Evolutionary conservation across 2,329 filamentous ascomycete genomes (phyloP).

Genomic region (Rhynchosporium secalis): DNA sequence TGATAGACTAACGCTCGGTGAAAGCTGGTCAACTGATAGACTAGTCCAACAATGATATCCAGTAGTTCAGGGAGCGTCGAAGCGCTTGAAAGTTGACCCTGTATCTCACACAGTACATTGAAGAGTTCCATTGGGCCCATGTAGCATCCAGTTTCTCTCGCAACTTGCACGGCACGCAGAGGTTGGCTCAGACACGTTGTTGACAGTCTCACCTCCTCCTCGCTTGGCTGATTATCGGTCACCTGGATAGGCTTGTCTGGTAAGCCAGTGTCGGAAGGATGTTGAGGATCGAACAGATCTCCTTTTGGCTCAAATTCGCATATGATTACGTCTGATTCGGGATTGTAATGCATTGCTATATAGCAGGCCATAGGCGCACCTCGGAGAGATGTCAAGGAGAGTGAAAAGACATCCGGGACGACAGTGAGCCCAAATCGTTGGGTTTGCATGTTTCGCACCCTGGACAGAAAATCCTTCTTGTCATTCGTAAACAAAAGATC

Average conservation of each 20-base stretch:
- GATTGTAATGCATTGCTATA: conserved; percentile 29
- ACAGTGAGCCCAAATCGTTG: conserved; percentile 13
- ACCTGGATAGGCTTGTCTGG: conserved; percentile 20
- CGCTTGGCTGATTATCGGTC: conserved; percentile 21
- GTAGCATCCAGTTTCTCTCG: conserved; percentile 23
- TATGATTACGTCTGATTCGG: conserved; percentile 25
- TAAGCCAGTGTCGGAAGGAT: conserved; percentile 18
- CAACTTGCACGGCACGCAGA: conserved; percentile 25
- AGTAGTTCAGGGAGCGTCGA: conserved; percentile 22
- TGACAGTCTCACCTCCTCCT: conserved; percentile 21
- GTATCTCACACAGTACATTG: conserved; percentile 29
- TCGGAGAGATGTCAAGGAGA: conserved; percentile 25
- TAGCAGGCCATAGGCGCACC: conserved; percentile 25
- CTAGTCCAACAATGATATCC: conserved; percentile 31
- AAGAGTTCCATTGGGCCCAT: conserved; percentile 32
- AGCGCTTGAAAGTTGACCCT: conserved; percentile 26
- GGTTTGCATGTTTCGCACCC: conserved; percentile 18
- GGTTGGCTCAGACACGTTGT: conserved; percentile 25
- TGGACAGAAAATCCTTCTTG: conserved; percentile 27
- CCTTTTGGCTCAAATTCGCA: conserved; percentile 30
- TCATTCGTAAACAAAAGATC: conserved; percentile 27
- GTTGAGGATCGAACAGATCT: conserved; percentile 24
- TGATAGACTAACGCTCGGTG: conserved; percentile 30
- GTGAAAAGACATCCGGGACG: conserved; percentile 30
- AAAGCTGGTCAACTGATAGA: conserved; percentile 30